Base-by-base conservation (phyloP, 2,329 filamentous ascomycete species). In the Lachnellula cervina region DNA sequence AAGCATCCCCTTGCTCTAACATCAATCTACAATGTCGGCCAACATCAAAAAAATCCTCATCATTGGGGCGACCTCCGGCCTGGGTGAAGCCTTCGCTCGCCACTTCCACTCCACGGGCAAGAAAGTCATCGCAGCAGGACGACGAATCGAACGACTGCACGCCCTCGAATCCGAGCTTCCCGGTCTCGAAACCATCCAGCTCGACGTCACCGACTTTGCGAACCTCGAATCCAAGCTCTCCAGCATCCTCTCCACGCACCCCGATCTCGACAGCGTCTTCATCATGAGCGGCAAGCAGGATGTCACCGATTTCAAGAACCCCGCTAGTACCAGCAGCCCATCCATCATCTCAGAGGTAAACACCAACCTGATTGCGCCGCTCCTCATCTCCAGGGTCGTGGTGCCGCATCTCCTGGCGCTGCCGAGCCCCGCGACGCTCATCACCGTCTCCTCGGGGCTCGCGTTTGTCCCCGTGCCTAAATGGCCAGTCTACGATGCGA, bases 401-500 rank as follows among this genome's bases (percentile, higher is more conserved):
- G 50, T 68, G 2, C 69, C 69, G 7, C 62, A 67, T 54, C 58
- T 70, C 37, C 40, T 64, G 0, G 28, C 55, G 6, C 49, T 66
- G 38, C 56, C 59, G 4, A 42, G 52, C 14, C 63, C 62, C 4
- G 57, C 66, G 7, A 67, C 60, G 6, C 56, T 67, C 16, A 67
- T 71, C 56, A 56, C 71, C 25, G 62, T 69, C 16, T 68, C 66
- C n/a, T 68, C 65, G 6, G 64, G 66, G 0, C 53, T 71, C 4
- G 68, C 60, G 0, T 70, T 49, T 48, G 56, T 71, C 4, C 70
- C 70, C 1, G 34, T 66, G 7, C 56, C 60, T 32, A 44, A 65
- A 9, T 71, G 63, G 45, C 68, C 70, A 9, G 60, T 69, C 1
- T 73, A 73, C 55, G 66, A 64, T 51, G 59, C 67, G 0, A 68